phyloP scores from a whole-genome alignment of 257 asterid genomes.

The Jasminum sambac region DNA sequence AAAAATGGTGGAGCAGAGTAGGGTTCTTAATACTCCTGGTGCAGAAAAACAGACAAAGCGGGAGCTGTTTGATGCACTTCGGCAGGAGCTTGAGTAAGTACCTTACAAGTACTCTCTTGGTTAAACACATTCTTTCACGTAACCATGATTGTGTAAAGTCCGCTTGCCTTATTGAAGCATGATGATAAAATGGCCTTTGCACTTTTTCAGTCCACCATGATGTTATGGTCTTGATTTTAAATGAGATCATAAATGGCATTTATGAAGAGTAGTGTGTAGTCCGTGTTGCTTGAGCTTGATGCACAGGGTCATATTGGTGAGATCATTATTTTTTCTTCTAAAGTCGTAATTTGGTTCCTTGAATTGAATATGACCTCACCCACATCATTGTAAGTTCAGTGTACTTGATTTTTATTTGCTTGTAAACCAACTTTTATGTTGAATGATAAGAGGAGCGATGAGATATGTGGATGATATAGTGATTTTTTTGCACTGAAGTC shows the following conservation, averaged over 20 bases:
- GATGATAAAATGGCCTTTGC: not conserved
- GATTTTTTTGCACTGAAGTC: too few relatives aligned
- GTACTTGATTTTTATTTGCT: too few relatives aligned
- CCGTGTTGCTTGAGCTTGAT: not conserved
- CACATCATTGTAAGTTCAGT: conserved; percentile 4
- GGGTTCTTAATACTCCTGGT: conserved; percentile 86
- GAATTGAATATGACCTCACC: conserved; percentile 8
- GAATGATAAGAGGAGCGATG: too few relatives aligned
- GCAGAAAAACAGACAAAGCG: conserved; percentile 96
- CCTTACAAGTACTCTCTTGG: conserved; percentile 1
- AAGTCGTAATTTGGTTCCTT: conserved; percentile 5
- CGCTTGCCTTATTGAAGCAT: not conserved
- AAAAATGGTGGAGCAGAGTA: conserved; percentile 98
- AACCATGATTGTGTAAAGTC: conserved; percentile 14
- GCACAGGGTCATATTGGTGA: not conserved
- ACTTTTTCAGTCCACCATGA: conserved; percentile 3
- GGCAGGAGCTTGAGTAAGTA: conserved; percentile 89
- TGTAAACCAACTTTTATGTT: too few relatives aligned
- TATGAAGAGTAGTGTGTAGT: not conserved
- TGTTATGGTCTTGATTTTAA: not conserved
- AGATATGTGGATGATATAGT: too few relatives aligned
- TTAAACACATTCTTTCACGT: not conserved
- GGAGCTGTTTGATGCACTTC: conserved; percentile 88
- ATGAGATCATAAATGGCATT: conserved; percentile 5
- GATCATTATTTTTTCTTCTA: not conserved